Base-by-base conservation (phyloP, 345 rosid species). In the Clarkia xantiana region DNA sequence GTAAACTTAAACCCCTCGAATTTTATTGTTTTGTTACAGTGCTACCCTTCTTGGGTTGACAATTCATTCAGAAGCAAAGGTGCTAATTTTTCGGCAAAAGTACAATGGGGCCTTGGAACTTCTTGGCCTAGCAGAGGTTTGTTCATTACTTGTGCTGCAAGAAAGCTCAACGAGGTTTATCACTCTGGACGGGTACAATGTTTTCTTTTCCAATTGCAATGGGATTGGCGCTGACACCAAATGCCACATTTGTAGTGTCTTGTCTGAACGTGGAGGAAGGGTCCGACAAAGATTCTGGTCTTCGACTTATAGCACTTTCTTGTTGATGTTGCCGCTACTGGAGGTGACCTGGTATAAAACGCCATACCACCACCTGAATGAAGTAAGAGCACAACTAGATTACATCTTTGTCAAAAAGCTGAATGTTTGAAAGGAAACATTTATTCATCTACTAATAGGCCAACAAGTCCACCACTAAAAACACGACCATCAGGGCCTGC, bases 401-500 rank as follows among this genome's bases (percentile, higher is more conserved):
- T 5, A 54, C 9, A 15, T n/a, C n/a, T n/a, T 20, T 17, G 18
- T 18, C 48, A 19, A 40, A 14, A 45, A 46, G 19, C 19, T 20
- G 25, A 49, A 1, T 1, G 6, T 15, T 17, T 0, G n/a, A 42
- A 18, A 44, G 44, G 10, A 43, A 57, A 73, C 79, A 73, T 70
- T 76, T 25, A 74, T 76, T 71, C 76, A 43, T 76, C 79, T 10
- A 74, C 48, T 59, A 74, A 60, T 11, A 70, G 48, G 51, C 79
- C 79, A 18, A 73, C 73, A 42, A 74, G 68, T 51, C 76, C 79
- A 40, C 79, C 76, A 1, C 79, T 76, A 19, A 74, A 53, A 44
- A 74, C 76, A 46, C 61, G 71, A 19, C 79, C 79, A 49, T 74
- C 79, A 13, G 76, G 68, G 56, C 79, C 73, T 3, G 76, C 70